Evolutionary conservation across 495 filamentous ascomycete species (phyloP).

Genomic region (Penicillium lagena): DNA sequence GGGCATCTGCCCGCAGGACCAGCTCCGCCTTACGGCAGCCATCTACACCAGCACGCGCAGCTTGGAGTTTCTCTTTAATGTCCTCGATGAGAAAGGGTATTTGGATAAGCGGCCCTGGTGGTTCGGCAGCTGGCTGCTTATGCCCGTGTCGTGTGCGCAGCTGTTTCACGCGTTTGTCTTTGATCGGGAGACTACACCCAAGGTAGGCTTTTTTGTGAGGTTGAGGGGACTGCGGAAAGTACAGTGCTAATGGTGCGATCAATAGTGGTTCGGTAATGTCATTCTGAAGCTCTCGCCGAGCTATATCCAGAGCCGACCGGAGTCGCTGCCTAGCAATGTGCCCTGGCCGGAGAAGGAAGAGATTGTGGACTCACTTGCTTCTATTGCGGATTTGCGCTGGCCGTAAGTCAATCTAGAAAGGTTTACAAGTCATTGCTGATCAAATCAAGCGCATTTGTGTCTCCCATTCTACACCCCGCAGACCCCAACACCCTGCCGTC

Average conservation of each 20-base stretch:
- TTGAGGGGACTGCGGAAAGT: not conserved
- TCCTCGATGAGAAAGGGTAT: conserved; percentile 71
- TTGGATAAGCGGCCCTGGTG: conserved; percentile 73
- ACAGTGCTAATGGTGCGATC: conserved; percentile 6
- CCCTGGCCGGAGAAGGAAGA: conserved; percentile 71
- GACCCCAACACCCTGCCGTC: conserved; percentile 57
- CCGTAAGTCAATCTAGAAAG: conserved; percentile 51
- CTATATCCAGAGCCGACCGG: conserved; percentile 72
- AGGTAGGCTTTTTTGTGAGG: conserved; percentile 11
- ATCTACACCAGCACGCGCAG: conserved; percentile 75
- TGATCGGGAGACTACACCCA: conserved; percentile 82
- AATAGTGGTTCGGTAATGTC: conserved; percentile 61
- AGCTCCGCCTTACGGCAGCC: conserved; percentile 70
- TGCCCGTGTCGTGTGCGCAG: conserved; percentile 87
- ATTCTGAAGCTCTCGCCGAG: conserved; percentile 67
- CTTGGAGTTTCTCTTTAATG: conserved; percentile 82
- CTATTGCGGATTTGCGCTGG: conserved; percentile 77
- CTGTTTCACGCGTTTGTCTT: conserved; percentile 88
- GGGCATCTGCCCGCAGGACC: conserved; percentile 68
- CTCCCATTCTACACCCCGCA: conserved; percentile 79
- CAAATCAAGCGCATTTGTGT: conserved; percentile 53
- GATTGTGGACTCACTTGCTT: conserved; percentile 73
- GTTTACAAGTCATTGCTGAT: too few relatives aligned
- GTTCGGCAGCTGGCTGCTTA: conserved; percentile 95
- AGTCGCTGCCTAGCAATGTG: conserved; percentile 55